Conservation (phyloP, 805 yeast genomes). For the Metschnikowia similis region DNA sequence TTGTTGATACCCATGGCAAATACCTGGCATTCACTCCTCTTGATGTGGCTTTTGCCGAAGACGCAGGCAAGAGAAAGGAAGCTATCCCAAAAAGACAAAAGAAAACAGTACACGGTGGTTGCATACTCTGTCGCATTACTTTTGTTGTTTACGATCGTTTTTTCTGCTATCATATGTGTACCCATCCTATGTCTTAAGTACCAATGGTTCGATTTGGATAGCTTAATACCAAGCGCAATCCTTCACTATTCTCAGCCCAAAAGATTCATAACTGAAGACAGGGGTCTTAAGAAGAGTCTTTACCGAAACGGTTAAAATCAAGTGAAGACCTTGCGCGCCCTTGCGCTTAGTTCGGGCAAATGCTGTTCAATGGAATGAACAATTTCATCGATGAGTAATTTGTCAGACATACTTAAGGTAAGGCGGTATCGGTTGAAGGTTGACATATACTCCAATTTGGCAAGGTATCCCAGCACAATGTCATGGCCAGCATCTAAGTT, state of each 20-base stretch:
- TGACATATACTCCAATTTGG: slow-evolving; percentile 9
- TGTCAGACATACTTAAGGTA: slow-evolving; percentile 31
- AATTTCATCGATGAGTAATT: slow-evolving; percentile 12
- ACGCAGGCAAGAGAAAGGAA: slow-evolving; percentile 43
- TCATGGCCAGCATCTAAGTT: background rate
- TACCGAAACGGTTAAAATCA: slow-evolving; percentile 5
- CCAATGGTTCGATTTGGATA: slow-evolving; percentile 8
- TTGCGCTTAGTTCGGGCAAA: background rate
- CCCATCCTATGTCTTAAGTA: slow-evolving; percentile 7
- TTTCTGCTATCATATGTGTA: slow-evolving; percentile 5
- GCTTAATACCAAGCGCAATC: slow-evolving; percentile 32
- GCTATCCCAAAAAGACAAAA: slow-evolving; percentile 11
- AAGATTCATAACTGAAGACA: slow-evolving; percentile 20
- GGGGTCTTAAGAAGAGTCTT: slow-evolving; percentile 31
- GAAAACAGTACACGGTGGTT: slow-evolving; percentile 9
- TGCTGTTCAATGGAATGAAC: slow-evolving; percentile 1
- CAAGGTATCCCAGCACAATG: background rate
- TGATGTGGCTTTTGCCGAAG: slow-evolving; percentile 64
- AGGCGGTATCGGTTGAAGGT: slow-evolving; percentile 26
- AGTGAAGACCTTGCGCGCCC: background rate
- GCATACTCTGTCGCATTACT: slow-evolving; percentile 4
- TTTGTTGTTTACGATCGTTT: slow-evolving; percentile 1
- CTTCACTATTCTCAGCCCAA: slow-evolving; percentile 41
- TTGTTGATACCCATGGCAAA: slow-evolving; percentile 61
- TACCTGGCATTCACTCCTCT: slow-evolving; percentile 59